phyloP scores from a whole-genome alignment of 768 basidiomycete species.

The Mycena polygramma region DNA sequence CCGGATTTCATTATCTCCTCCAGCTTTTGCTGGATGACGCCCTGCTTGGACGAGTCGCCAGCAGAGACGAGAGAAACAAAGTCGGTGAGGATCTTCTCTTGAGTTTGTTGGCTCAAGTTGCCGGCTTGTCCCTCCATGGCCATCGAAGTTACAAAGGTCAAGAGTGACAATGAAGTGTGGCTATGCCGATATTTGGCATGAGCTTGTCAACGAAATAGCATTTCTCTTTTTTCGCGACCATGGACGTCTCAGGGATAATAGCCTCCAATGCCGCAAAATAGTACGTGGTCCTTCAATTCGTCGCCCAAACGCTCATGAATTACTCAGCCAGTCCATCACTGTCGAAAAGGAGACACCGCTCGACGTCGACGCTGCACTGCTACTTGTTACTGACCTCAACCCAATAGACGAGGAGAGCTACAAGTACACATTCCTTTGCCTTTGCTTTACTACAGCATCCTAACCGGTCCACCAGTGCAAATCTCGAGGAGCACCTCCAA shows the following conservation, averaged over 20 bases:
- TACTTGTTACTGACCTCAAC: conserved; percentile 90
- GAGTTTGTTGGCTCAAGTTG: conserved; percentile 15
- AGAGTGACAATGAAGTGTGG: neutral
- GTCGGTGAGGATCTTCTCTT: conserved; percentile 30
- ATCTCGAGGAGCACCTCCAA: conserved; percentile 86
- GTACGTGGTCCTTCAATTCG: conserved; percentile 56
- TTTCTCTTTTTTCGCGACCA: conserved; percentile 44
- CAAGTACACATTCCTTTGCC: conserved; percentile 57
- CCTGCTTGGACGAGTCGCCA: conserved; percentile 31
- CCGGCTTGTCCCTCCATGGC: conserved; percentile 7
- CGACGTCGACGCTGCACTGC: conserved; percentile 84
- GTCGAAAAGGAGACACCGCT: conserved; percentile 87
- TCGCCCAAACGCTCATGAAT: neutral
- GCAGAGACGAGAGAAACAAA: conserved; percentile 23
- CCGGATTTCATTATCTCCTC: conserved; percentile 31
- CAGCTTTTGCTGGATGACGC: conserved; percentile 21
- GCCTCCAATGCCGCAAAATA: conserved; percentile 79
- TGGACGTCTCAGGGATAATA: conserved; percentile 89
- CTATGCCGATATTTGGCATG: conserved; percentile 1
- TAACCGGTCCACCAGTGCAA: conserved; percentile 59
- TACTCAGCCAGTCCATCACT: conserved; percentile 69
- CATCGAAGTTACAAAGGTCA: neutral
- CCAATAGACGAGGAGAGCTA: conserved; percentile 89
- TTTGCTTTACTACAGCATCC: neutral
- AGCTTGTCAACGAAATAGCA: neutral